phyloP scores from a whole-genome alignment of 1,284 basidiomycete species.

The Moesziomyces sp. region DNA sequence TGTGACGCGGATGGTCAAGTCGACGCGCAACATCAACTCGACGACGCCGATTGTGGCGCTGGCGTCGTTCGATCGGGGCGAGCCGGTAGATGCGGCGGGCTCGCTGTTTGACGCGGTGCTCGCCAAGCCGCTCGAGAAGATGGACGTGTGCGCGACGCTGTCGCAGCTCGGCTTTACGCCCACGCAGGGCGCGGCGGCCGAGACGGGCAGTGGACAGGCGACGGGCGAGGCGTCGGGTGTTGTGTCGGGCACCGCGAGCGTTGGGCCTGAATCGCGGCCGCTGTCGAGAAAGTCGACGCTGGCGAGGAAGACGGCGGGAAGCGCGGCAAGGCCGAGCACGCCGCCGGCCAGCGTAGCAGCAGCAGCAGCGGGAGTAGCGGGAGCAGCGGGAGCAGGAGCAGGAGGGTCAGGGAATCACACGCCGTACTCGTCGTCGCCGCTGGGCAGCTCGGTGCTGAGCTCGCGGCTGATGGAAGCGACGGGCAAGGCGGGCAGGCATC shows the following conservation, averaged over 20 bases:
- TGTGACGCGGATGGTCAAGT: constrained; percentile 91
- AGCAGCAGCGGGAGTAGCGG: background rate
- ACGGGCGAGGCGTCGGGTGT: constrained; percentile 10
- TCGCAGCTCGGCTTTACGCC: constrained; percentile 52
- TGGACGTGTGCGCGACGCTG: constrained; percentile 52
- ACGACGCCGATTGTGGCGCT: constrained; percentile 91
- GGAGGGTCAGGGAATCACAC: constrained; percentile 33
- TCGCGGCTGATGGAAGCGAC: constrained; percentile 32
- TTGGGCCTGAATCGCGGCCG: constrained; percentile 26
- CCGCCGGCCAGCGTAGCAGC: constrained; percentile 10
- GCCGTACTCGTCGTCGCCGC: constrained; percentile 41
- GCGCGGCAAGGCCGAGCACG: constrained; percentile 19
- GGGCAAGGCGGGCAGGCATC: constrained; percentile 12
- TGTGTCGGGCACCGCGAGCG: constrained; percentile 29
- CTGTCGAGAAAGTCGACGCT: constrained; percentile 44
- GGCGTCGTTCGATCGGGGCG: constrained; percentile 65
- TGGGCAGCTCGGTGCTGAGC: constrained; percentile 35
- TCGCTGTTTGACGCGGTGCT: constrained; percentile 70
- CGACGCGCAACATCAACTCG: constrained; percentile 89
- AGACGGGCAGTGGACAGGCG: constrained; percentile 3
- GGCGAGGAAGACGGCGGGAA: constrained; percentile 21
- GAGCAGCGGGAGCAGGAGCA: background rate
- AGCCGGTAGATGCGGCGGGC: constrained; percentile 53
- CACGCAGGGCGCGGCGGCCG: constrained; percentile 19
- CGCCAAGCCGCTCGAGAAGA: constrained; percentile 59